Percentiles rank a stretch among this genome's conserved stretches.
Conservation (phyloP, 192 early-diverging fungal genomes). For the Coemansia sp. region DNA sequence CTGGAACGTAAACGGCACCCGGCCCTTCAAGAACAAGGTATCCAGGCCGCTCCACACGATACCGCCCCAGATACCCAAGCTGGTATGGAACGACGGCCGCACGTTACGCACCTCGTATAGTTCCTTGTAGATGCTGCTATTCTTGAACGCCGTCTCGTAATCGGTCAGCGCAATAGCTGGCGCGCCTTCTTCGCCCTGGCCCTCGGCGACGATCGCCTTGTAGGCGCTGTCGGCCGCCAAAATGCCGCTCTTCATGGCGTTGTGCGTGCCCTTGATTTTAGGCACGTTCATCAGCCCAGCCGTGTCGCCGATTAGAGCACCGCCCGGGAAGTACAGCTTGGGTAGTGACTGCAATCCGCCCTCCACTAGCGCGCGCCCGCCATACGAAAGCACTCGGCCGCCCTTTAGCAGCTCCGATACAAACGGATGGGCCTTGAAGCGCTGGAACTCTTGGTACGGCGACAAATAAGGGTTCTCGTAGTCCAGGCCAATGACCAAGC, state of each 20-base stretch:
- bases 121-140: constrained; percentile 92
- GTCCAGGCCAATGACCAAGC: constrained; percentile 90
- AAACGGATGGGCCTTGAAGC: constrained; percentile 91
- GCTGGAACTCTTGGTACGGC: constrained; percentile 98
- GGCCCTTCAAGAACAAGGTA: constrained; percentile 85
- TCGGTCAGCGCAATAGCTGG: constrained; percentile 68
- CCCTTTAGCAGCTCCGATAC: constrained; percentile 84
- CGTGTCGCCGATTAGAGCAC: constrained; percentile 92
- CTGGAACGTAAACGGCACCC: constrained; percentile 92
- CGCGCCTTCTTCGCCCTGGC: constrained; percentile 47
- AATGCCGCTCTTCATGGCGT: constrained; percentile 99
- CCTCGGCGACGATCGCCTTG: constrained; percentile 59
- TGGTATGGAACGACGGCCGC: constrained; percentile 89
- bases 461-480: constrained; percentile 94
- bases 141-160: constrained; percentile 82
- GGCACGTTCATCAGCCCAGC: constrained; percentile 97
- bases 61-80: constrained; percentile 86
- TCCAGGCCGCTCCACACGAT: constrained; percentile 89
- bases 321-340: constrained; percentile 92
- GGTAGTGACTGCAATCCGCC: constrained; percentile 96
- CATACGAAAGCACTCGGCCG: constrained; percentile 89
- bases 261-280: constrained; percentile 99
- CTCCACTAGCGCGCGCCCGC: constrained; percentile 96
- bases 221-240: constrained; percentile 92
- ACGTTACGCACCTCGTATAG: constrained; percentile 90